phyloP scores from a whole-genome alignment of 164 flowering plant species.

The Euptelea pleiosperma region DNA sequence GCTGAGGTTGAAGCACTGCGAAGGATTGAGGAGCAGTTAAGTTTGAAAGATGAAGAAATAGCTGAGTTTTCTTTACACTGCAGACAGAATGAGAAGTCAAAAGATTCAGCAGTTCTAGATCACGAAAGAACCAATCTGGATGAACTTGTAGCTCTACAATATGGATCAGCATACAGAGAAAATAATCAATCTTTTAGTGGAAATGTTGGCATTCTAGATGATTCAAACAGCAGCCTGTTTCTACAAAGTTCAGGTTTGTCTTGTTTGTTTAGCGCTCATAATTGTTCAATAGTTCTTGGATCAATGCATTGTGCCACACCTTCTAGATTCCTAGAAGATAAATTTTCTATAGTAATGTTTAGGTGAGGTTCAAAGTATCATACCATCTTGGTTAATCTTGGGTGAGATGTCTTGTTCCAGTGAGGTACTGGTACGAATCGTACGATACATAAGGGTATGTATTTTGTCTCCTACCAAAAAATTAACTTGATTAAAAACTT shows the following conservation, averaged over 20 bases:
- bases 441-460: no score
- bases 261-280: not conserved
- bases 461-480: no score
- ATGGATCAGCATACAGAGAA: slow-evolving; percentile 5
- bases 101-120: slow-evolving; percentile 22
- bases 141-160: slow-evolving; percentile 5
- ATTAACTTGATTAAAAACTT: no score
- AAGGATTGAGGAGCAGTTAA: slow-evolving; percentile 58
- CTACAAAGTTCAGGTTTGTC: slow-evolving; percentile 13
- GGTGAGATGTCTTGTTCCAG: no score
- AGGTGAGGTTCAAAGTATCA: no score
- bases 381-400: no score
- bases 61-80: slow-evolving; percentile 22
- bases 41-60: slow-evolving; percentile 49
- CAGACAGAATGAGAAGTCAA: slow-evolving; percentile 25
- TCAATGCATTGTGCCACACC: not conserved
- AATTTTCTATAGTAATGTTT: no score
- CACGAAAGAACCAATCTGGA: slow-evolving; percentile 12
- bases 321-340: not conserved
- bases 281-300: not conserved
- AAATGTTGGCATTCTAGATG: not conserved
- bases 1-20: slow-evolving; percentile 45
- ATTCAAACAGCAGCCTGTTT: not conserved
- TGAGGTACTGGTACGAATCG: no score
- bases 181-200: not conserved